Percentiles rank a stretch among this genome's conserved stretches.
phyloP scores from a whole-genome alignment of 2,329 filamentous ascomycete genomes.

The Colletotrichum godetiae region DNA sequence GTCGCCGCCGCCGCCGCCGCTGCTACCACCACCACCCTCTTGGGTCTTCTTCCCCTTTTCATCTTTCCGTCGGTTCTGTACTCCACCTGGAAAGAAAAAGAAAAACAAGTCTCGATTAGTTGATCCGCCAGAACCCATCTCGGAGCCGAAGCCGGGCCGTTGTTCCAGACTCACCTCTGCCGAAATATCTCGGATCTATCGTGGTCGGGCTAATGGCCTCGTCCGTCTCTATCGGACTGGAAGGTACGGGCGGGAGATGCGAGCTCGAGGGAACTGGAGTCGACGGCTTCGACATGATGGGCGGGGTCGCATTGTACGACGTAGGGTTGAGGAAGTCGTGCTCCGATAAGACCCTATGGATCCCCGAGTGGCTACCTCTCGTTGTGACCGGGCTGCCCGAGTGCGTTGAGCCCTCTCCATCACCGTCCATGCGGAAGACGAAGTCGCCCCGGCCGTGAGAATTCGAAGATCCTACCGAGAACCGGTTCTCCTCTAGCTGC shows the following conservation, averaged over 20 bases:
- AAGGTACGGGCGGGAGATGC: slow-evolving; percentile 52
- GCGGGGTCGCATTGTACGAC: slow-evolving; percentile 56
- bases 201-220: slow-evolving; percentile 44
- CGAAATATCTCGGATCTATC: slow-evolving; percentile 55
- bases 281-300: slow-evolving; percentile 49
- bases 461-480: slow-evolving; percentile 33
- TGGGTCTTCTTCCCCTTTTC: slow-evolving; percentile 61
- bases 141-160: slow-evolving; percentile 13
- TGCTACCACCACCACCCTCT: slow-evolving; percentile 41
- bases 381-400: slow-evolving; percentile 52
- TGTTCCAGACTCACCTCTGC: slow-evolving; percentile 53
- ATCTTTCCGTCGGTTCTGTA: slow-evolving; percentile 62
- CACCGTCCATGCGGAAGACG: slow-evolving; percentile 36
- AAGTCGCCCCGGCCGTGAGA: slow-evolving; percentile 33
- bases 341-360: slow-evolving; percentile 57
- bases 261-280: slow-evolving; percentile 43
- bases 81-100: slow-evolving; percentile 50
- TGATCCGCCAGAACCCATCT: slow-evolving; percentile 46
- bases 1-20: slow-evolving; percentile 35
- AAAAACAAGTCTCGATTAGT: slow-evolving; percentile 11
- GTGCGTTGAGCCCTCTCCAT: slow-evolving; percentile 32
- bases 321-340: slow-evolving; percentile 54
- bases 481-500: slow-evolving; percentile 34
- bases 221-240: slow-evolving; percentile 42
- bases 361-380: slow-evolving; percentile 44